Base-by-base conservation (phyloP, 257 asterid genomes). In the Solanum pinnatisectum region DNA sequence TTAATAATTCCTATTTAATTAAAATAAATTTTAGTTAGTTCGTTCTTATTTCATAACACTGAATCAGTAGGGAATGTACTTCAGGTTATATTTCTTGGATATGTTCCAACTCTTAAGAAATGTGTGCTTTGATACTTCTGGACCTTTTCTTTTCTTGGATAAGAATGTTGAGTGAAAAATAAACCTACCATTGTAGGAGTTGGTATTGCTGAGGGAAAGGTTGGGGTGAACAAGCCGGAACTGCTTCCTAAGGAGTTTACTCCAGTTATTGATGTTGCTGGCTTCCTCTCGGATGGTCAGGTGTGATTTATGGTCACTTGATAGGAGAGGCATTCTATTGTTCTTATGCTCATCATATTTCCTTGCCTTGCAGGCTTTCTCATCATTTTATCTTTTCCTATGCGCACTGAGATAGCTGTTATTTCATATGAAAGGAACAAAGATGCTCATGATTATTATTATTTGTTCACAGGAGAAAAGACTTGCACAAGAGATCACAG, bases 241-340 rank as follows among this genome's bases (percentile, higher is more conserved):
- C 88, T 96, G 93, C 94, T 96, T 84, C 99, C 99, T 35, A 87
- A 89, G 86, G 98, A 92, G 91, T 94, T 92, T 25, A 94, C 95
- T 46, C 10, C 95, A 0, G 95, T 96, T 22, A 97, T 97, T 88
- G 99, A 97, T 90, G 98, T 95, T 88, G 99, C 99, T 23, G 99
- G 99, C 4, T 97, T 96, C 93, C 93, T 97, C 63, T 97, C 99
- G 8, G 98, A 95, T 89, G 99, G 99, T 88, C 99, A 96, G 99
- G 98, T 96, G 18, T 59, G 90, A 33, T 86, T 88, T 74, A 39
- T 87, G 22, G 36, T 44, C 73, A 10, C 86, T 65, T 39, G 25
- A 35, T 84, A 39, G 6, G 7, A 30, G 72, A 49, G n/a, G 16
- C 74, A 10, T 84, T 52, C 52, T 15, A 22, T 87, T 63, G 4